Evolutionary conservation across 257 asterid species (phyloP), one percentile per base, ranked within the genome.

Genomic region (Capsicum rhomboideum): DNA sequence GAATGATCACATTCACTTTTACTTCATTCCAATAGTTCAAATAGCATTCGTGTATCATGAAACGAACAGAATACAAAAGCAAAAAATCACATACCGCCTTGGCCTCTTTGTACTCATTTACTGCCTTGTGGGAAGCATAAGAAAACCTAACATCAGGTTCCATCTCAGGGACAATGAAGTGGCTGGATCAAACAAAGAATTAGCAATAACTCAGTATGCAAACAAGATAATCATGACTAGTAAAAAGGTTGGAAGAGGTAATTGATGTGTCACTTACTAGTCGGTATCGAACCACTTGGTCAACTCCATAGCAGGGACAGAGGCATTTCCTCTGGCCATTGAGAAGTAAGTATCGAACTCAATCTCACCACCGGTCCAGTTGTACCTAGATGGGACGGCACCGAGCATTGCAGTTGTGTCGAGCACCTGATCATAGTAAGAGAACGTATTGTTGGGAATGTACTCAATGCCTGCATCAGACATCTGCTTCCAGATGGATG

Each of bases 401-500:
- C 93, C 93, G n/a, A 90, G 89, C 90, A 90, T 86, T 2, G 91
- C 90, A 2, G 91, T 90, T 21, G 93, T 88, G 79, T 90, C 93
- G 11, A 90, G 90, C 68, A 90, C 89, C 82, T 90, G 91, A 80
- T 90, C 93, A 71, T 90, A 90, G 88, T 88, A 85, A 16, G 93
- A 87, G 79, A 90, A 90, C 2, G 90, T 88, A 85, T 90, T 90
- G 90, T 91, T 88, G 74, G 93, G 93, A 66, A 90, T 90, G 85
- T 90, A 88, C 85, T 90, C 88, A 88, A 85, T 90, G 37, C 91
- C 91, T 31, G 88, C 90, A 63, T 84, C 90, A 44, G 91, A 69
- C 93, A 90, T 90, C 89, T 90, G 93, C 85, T 90, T 90, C 93
- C 93, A 90, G 89, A 90, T 90, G 37, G 93, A 88, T 75, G 93